Percentiles rank a stretch among this genome's conserved stretches.
phyloP scores from a whole-genome alignment of 2,329 filamentous ascomycete species.

The Sporothrix luriei region DNA sequence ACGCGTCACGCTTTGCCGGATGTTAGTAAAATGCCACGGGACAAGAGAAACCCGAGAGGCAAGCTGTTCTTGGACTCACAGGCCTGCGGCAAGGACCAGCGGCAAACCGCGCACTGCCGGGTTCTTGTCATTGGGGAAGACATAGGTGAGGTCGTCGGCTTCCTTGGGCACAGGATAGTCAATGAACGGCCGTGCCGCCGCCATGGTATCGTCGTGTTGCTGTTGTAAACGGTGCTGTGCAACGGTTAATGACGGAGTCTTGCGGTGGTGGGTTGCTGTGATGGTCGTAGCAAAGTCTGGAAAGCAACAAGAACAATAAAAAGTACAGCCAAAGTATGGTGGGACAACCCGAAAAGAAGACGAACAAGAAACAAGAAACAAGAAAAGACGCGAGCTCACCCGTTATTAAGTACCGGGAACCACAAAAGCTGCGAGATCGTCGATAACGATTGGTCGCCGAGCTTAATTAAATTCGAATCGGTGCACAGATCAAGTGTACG shows the following conservation, averaged over 20 bases:
- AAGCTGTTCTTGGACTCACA: slow-evolving; percentile 37
- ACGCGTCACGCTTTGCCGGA: slow-evolving; percentile 57
- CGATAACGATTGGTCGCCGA: not conserved
- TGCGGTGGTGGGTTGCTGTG: not conserved
- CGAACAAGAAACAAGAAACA: not conserved
- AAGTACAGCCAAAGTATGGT: not conserved
- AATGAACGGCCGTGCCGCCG: slow-evolving; percentile 41
- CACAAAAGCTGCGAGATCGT: not conserved
- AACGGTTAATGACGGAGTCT: not conserved
- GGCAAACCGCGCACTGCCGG: slow-evolving; percentile 68
- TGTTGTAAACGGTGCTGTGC: not conserved
- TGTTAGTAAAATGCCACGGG: not conserved
- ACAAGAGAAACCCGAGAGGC: too few relatives aligned
- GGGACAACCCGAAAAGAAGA: too few relatives aligned
- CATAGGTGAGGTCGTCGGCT: slow-evolving; percentile 43
- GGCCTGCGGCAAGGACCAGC: slow-evolving; percentile 56
- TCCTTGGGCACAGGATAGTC: slow-evolving; percentile 50
- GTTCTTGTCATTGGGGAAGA: slow-evolving; percentile 57
- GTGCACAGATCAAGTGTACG: not conserved
- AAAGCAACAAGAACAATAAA: too few relatives aligned
- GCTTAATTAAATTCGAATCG: too few relatives aligned
- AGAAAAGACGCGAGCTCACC: not conserved
- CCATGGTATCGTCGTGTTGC: slow-evolving; percentile 27
- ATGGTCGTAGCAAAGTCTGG: not conserved
- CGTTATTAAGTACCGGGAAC: not conserved